phyloP scores from a whole-genome alignment of 208 protist species.

The Angomonas deanei region DNA sequence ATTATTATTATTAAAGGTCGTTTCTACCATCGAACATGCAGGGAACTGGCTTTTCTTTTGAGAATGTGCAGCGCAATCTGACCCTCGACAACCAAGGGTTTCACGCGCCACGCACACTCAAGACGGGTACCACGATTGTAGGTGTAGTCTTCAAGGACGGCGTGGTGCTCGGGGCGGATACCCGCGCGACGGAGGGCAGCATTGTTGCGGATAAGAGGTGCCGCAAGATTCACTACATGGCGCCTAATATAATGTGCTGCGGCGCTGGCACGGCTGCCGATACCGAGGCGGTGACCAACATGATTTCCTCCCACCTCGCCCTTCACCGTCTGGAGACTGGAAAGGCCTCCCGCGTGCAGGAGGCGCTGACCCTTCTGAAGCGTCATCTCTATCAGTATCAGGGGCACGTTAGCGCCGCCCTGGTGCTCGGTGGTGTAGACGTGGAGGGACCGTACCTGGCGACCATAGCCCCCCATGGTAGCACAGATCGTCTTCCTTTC shows the following conservation, averaged over 20 bases:
- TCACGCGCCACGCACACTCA: conserved; percentile 82
- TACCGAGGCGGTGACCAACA: conserved; percentile 93
- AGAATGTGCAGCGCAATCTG: conserved; percentile 90
- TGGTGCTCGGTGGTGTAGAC: conserved; percentile 99
- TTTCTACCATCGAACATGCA: background rate
- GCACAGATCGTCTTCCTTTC: conserved; percentile 96
- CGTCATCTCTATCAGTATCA: conserved; percentile 97
- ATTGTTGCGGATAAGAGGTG: conserved; percentile 99
- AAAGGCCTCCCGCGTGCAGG: conserved; percentile 93
- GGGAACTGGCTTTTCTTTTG: conserved; percentile 89
- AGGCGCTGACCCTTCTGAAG: conserved; percentile 97
- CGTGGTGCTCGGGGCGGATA: conserved; percentile 99
- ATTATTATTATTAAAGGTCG: background rate
- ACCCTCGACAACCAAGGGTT: conserved; percentile 70
- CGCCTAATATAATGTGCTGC: conserved; percentile 99
- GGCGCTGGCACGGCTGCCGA: conserved; percentile 99
- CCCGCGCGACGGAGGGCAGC: conserved; percentile 97
- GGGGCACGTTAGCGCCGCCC: conserved; percentile 97
- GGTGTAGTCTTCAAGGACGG: conserved; percentile 98
- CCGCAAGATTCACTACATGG: conserved; percentile 99
- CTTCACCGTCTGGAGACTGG: conserved; percentile 95
- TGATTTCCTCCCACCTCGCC: conserved; percentile 93
- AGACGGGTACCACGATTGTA: conserved; percentile 99
- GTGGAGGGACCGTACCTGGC: conserved; percentile 95
- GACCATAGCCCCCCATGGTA: conserved; percentile 98